A percentile compares a stretch with the other conserved stretches of the same genome.
Conservation (phyloP, 2,329 filamentous ascomycete genomes). For the Epichloe hybrida region DNA sequence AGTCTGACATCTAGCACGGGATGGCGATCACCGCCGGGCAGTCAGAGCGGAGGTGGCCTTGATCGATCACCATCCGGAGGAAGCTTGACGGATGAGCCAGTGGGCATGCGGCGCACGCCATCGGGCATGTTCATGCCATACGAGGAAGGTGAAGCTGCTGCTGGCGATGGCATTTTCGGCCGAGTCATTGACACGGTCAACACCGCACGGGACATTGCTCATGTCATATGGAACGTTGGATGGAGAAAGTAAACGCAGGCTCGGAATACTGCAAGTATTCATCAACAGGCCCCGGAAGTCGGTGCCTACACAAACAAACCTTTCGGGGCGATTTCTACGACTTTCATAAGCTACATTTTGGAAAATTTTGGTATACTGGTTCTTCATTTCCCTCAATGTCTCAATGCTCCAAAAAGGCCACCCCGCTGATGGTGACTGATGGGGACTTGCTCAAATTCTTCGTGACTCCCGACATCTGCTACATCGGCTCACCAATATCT, state of each 20-base stretch:
- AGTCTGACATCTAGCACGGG: constrained; percentile 16
- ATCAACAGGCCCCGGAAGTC: not conserved
- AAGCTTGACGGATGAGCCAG: constrained; percentile 36
- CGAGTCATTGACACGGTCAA: constrained; percentile 71
- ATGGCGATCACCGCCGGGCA: constrained; percentile 18
- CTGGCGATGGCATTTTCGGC: constrained; percentile 55
- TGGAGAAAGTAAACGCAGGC: constrained; percentile 39
- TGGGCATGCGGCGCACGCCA: constrained; percentile 60
- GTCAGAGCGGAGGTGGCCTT: constrained; percentile 17
- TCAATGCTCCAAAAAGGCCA: not conserved
- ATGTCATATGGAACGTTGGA: constrained; percentile 60
- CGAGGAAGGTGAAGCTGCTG: constrained; percentile 54
- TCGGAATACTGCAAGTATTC: not conserved
- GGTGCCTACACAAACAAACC: not conserved
- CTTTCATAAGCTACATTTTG: not conserved
- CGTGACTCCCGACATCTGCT: too few species aligned
- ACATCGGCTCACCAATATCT: too few species aligned
- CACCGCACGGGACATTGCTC: constrained; percentile 55
- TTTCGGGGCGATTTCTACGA: not conserved
- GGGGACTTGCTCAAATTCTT: too few species aligned
- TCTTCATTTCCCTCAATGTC: not conserved
- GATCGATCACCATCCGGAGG: constrained; percentile 34
- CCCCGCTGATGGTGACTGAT: too few species aligned
- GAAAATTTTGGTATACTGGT: not conserved
- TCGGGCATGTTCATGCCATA: constrained; percentile 90